These are phyloP conservation scores for Kwoniella botswanensis DNA, from an alignment of 768 basidiomycete species.

Conservation along the genomic window DNA sequence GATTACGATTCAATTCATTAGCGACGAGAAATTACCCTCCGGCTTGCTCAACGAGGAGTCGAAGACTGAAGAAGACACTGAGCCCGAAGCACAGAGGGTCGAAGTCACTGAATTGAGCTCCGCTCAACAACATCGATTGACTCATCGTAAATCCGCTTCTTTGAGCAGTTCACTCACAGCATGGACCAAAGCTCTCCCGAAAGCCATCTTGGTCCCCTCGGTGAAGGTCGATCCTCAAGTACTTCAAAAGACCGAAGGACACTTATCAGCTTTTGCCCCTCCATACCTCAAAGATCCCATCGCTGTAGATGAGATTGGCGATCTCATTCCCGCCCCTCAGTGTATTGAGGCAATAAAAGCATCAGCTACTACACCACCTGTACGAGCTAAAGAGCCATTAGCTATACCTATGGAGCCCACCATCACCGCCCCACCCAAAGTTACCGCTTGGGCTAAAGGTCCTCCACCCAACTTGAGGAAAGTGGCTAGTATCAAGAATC, in stretches of 20 bases:
- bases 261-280: constrained; percentile 39
- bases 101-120: constrained; percentile 6
- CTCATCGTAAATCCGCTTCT: constrained; percentile 26
- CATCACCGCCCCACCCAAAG: constrained; percentile 14
- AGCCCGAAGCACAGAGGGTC: neutral
- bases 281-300: constrained; percentile 30
- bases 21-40: constrained; percentile 25
- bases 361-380: constrained; percentile 9
- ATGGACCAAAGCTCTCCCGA: constrained; percentile 26
- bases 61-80: neutral
- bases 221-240: constrained; percentile 24
- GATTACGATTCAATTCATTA: neutral
- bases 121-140: neutral
- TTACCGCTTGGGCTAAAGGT: constrained; percentile 44
- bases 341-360: neutral
- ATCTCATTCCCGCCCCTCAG: constrained; percentile 22
- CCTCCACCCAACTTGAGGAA: constrained; percentile 32
- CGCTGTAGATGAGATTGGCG: constrained; percentile 28
- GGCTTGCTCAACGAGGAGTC: neutral
- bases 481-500: constrained; percentile 24
- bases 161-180: constrained; percentile 20
- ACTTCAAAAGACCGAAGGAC: constrained; percentile 16
- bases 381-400: neutral
- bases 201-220: constrained; percentile 10
- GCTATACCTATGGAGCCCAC: constrained; percentile 15